Percentiles rank a stretch among this genome's conserved stretches.
phyloP scores from a whole-genome alignment of 2,329 filamentous ascomycete genomes.

The Metarhizium guizhouense region DNA sequence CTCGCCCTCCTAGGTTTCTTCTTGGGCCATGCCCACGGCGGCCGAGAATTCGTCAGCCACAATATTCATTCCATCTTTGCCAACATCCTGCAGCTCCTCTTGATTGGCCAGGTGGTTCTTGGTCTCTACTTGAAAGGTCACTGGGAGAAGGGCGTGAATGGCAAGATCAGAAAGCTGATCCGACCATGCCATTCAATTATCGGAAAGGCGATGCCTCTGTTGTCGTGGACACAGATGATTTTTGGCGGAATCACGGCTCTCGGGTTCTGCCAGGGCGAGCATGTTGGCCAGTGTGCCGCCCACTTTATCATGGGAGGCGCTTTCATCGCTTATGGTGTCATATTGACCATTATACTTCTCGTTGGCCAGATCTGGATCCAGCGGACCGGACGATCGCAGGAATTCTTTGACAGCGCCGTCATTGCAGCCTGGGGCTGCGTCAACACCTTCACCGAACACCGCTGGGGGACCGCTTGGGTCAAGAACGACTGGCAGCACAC shows the following conservation, averaged over 20 bases:
- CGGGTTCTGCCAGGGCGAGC: conserved; percentile 88
- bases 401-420: conserved; percentile 89
- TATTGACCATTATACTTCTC: conserved; percentile 76
- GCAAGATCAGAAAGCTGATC: conserved; percentile 62
- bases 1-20: conserved; percentile 81
- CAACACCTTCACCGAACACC: conserved; percentile 96
- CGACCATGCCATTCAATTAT: conserved; percentile 69
- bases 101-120: conserved; percentile 67
- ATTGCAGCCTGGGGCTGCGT: conserved; percentile 95
- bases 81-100: conserved; percentile 68
- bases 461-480: conserved; percentile 84
- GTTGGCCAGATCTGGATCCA: conserved; percentile 84
- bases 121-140: conserved; percentile 87
- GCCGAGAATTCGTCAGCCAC: conserved; percentile 65
- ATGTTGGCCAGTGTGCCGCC: conserved; percentile 83
- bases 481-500: conserved; percentile 96
- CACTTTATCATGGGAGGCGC: conserved; percentile 99
- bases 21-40: conserved; percentile 83
- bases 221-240: conserved; percentile 88
- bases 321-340: conserved; percentile 87
- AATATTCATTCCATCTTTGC: conserved; percentile 82
- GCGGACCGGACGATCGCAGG: conserved; percentile 76
- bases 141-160: conserved; percentile 75
- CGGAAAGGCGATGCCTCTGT: conserved; percentile 78
- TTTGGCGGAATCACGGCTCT: conserved; percentile 90